Evolutionary conservation across 768 basidiomycete species (phyloP), one percentile per base, ranked within the genome.

Genomic region (Mycena vulgaris): DNA sequence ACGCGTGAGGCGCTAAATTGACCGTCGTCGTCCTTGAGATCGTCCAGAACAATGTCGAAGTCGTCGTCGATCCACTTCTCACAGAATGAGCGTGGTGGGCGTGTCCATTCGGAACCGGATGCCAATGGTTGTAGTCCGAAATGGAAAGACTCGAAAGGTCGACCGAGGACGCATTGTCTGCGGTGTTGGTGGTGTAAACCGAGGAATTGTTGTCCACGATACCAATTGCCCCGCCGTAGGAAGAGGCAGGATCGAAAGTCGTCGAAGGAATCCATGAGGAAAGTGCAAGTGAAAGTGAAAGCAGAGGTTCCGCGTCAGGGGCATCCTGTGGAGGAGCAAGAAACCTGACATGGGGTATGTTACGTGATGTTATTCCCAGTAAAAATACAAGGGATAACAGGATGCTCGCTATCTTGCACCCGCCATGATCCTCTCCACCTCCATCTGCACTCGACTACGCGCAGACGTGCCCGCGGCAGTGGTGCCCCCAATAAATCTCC

Each of bases 1-100:
- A 98, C 11, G 97, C 97, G 80, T 98, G 97, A 13, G 93, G 90
- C 2, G 95, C 95, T 58, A 97, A 80, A 83, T 96, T 93, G 37
- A 95, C 86, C 19, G 40, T 84, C 85, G 73, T 94, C 95, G 72
- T 95, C 93, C 81, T 95, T 96, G 76, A 96, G 78, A 78, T 97
- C 96, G 69, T 97, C 96, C 42, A 97, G 83, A 51, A 95, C 93
- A 9, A 89, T 93, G 79, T 97, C 95, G 72, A 96, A 95, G 77
- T 97, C 96, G 61, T 96, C 95, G 66, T 95, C 93, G 53, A 92
- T 78, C 75, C 78, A 10, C 80, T 78, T 28, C 78, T 80, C 52
- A 75, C 62, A 33, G 77, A 75, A 7, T 81, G 69, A 60, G 81
- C 77, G 65, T 75, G 79, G 62, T 80, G 82, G n/a, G n/a, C n/a